phyloP scores from a whole-genome alignment of 768 basidiomycete species.

The Panaeolus papilionaceus region DNA sequence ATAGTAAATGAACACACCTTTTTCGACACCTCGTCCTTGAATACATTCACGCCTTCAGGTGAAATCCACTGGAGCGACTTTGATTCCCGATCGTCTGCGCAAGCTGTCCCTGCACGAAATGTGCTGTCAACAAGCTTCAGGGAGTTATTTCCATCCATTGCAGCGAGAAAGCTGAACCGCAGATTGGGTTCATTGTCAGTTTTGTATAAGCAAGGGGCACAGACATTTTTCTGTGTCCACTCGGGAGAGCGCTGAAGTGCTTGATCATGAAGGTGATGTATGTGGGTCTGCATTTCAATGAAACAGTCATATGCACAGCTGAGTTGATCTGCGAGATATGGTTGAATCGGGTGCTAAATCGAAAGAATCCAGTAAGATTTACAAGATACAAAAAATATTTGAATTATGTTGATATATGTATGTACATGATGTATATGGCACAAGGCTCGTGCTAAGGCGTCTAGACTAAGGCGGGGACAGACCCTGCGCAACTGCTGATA shows the following conservation, averaged over 20 bases:
- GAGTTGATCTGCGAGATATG: background rate
- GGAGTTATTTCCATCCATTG: constrained; percentile 39
- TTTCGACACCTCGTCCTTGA: constrained; percentile 17
- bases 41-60: constrained; percentile 22
- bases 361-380: background rate
- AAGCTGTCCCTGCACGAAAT: background rate
- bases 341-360: background rate
- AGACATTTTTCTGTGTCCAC: constrained; percentile 19
- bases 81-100: background rate
- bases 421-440: background rate
- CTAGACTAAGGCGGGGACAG: background rate
- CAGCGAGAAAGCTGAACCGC: constrained; percentile 26
- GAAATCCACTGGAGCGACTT: background rate
- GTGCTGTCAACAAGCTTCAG: constrained; percentile 23
- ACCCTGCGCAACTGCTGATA: background rate
- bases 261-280: background rate
- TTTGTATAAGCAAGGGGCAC: constrained; percentile 31
- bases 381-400: too few species aligned
- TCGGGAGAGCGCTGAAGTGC: background rate
- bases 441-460: too few species aligned
- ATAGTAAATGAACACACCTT: too few species aligned
- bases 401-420: too few species aligned
- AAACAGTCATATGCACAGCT: background rate
- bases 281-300: background rate
- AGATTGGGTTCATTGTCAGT: constrained; percentile 25